These are phyloP conservation scores for Pseudozyma tsukubaensis DNA, from an alignment of 1,284 basidiomycete species.

Conservation along the genomic window DNA sequence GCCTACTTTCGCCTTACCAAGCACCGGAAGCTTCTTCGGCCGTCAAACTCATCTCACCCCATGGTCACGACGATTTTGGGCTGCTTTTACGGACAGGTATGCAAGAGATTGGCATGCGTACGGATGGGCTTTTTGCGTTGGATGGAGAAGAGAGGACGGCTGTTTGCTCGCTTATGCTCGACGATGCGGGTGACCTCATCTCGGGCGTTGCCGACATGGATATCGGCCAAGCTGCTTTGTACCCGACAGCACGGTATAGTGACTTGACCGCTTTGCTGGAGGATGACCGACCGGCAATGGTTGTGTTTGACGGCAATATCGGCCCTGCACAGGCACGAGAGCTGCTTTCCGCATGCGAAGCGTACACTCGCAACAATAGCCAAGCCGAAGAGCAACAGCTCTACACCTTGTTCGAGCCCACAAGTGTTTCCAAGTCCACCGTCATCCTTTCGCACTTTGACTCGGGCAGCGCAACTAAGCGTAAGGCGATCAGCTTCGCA, in stretches of 20 bases:
- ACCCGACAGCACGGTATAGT: neutral
- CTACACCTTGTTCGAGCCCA: conserved; percentile 44
- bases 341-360: conserved; percentile 36
- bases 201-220: conserved; percentile 92
- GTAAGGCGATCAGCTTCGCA: conserved; percentile 26
- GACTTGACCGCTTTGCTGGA: conserved; percentile 2
- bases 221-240: conserved; percentile 21
- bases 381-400: neutral
- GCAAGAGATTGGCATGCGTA: conserved; percentile 77
- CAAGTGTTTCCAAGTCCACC: conserved; percentile 38
- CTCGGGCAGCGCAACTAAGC: neutral
- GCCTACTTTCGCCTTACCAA: conserved; percentile 71
- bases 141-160: conserved; percentile 73
- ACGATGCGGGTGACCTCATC: conserved; percentile 78
- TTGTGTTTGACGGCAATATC: conserved; percentile 48
- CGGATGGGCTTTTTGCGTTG: conserved; percentile 77
- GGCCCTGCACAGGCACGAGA: conserved; percentile 51
- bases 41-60: conserved; percentile 70
- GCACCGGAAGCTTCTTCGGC: conserved; percentile 4
- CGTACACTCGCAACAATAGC: conserved; percentile 66
- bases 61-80: conserved; percentile 64
- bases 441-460: conserved; percentile 18
- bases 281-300: conserved; percentile 9
- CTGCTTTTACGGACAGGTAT: conserved; percentile 75
- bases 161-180: conserved; percentile 86